Evolutionary conservation across 768 basidiomycete genomes (phyloP), one percentile per base, ranked within the genome.

Genomic region (Naganishia randhawae): DNA sequence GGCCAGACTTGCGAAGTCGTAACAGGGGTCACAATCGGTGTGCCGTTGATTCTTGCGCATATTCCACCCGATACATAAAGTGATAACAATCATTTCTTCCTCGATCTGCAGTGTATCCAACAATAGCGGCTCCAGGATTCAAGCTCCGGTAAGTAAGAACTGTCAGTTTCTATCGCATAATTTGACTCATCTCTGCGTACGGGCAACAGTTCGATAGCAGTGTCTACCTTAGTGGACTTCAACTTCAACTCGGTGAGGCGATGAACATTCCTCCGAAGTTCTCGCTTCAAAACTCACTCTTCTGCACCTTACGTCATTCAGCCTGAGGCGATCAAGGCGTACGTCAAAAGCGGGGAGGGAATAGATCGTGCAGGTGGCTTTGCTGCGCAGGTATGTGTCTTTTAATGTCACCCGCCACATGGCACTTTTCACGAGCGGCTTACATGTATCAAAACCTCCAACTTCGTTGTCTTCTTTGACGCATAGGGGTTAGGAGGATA

Each of bases 331-430:
- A 78, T 93, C 10, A 74, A 88, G 69, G 89, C 91, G 10, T 97
- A 97, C 72, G 91, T 86, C 22, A 87, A 91, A 39, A 88, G 84
- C 64, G 89, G 87, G 7, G 93, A 96, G 81, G 93, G 93, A 0
- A 76, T 87, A 48, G 89, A 92, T 74, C 85, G 92, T 22, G 94
- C 95, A 0, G 95, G 95, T 3, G 95, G 95, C 0, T 98, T 97
- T 77, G 92, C 92, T 1, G 86, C 92, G 45, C 95, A 97, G 84
- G 92, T 91, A 70, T 54, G 82, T 73, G 7, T 55, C 9, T 50
- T 63, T n/a, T 13, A 19, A 51, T 62, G n/a, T n/a, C n/a, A n/a
- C n/a, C n/a, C n/a, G n/a, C n/a, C n/a, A n/a, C n/a, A n/a, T n/a
- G n/a, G 54, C 25, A 1, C 25, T 8, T n/a, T 50, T 32, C 14